Conservation (phyloP, 2,329 filamentous ascomycete species). For the Alternaria burnsii region DNA sequence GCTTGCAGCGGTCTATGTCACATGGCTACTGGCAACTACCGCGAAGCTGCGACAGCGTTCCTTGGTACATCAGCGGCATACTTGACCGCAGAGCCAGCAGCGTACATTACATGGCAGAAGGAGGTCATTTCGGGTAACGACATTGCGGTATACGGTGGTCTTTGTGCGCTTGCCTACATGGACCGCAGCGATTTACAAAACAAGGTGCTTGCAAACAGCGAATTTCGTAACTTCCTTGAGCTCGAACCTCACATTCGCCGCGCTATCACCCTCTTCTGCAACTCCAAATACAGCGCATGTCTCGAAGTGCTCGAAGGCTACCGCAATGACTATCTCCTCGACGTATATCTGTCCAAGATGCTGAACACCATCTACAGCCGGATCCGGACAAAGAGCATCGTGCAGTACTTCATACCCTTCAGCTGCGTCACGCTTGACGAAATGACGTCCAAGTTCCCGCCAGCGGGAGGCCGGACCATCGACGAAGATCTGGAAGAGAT, state of each 20-base stretch:
- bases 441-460: constrained; percentile 78
- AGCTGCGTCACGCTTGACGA: constrained; percentile 83
- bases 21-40: constrained; percentile 65
- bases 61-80: constrained; percentile 66
- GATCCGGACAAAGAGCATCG: constrained; percentile 90
- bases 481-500: constrained; percentile 79
- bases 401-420: constrained; percentile 91
- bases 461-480: constrained; percentile 60
- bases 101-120: constrained; percentile 67
- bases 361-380: constrained; percentile 73
- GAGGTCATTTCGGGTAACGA: constrained; percentile 84
- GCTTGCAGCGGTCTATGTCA: constrained; percentile 69
- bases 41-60: constrained; percentile 76
- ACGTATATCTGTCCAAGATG: constrained; percentile 82
- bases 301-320: constrained; percentile 83
- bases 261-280: constrained; percentile 87
- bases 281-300: constrained; percentile 86
- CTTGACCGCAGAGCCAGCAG: constrained; percentile 51
- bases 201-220: constrained; percentile 81
- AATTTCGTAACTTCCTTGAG: constrained; percentile 88
- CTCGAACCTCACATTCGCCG: constrained; percentile 93
- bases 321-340: constrained; percentile 85
- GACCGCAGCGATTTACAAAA: constrained; percentile 76
- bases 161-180: constrained; percentile 92
- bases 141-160: constrained; percentile 87